Conservation (phyloP, 2,329 filamentous ascomycete genomes). For the Ramularia endophylla region DNA sequence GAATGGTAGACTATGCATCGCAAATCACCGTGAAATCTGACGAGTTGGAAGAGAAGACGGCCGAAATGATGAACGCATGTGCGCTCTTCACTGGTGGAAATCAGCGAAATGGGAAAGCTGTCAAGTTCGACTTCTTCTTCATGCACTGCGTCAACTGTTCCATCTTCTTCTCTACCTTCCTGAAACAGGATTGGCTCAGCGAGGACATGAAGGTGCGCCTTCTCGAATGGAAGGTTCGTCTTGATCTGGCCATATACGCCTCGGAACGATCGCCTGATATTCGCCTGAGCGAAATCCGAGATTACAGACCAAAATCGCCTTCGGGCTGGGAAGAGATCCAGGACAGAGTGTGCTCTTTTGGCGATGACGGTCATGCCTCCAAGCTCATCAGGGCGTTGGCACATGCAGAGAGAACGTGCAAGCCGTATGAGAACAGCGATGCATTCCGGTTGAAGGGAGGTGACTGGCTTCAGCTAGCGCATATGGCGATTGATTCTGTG, state of each 20-base stretch:
- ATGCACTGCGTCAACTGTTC: conserved; percentile 67
- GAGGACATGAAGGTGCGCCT: conserved; percentile 58
- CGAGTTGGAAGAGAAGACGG: conserved; percentile 52
- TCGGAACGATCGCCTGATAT: conserved; percentile 60
- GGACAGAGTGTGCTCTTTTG: conserved; percentile 39
- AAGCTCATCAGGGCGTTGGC: conserved; percentile 69
- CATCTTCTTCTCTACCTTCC: conserved; percentile 65
- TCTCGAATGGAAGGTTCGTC: conserved; percentile 74
- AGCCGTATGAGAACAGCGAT: conserved; percentile 41
- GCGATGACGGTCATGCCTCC: conserved; percentile 75
- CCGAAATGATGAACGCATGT: conserved; percentile 65
- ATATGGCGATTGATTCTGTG: conserved; percentile 58
- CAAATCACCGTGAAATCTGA: conserved; percentile 47
- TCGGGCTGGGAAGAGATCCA: conserved; percentile 41
- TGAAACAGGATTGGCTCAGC: conserved; percentile 56
- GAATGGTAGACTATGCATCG: conserved; percentile 57
- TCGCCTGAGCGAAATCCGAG: conserved; percentile 51
- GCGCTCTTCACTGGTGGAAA: conserved; percentile 57
- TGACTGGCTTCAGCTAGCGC: conserved; percentile 55
- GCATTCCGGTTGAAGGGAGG: conserved; percentile 48
- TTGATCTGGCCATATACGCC: conserved; percentile 69
- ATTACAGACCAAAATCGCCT: conserved; percentile 51
- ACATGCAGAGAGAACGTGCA: conserved; percentile 52
- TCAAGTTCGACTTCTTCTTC: conserved; percentile 77
- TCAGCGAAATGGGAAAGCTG: conserved; percentile 55